Percentiles rank a stretch among this genome's conserved stretches.
Conservation (phyloP, 345 rosid species). For the Syzygium grande region DNA sequence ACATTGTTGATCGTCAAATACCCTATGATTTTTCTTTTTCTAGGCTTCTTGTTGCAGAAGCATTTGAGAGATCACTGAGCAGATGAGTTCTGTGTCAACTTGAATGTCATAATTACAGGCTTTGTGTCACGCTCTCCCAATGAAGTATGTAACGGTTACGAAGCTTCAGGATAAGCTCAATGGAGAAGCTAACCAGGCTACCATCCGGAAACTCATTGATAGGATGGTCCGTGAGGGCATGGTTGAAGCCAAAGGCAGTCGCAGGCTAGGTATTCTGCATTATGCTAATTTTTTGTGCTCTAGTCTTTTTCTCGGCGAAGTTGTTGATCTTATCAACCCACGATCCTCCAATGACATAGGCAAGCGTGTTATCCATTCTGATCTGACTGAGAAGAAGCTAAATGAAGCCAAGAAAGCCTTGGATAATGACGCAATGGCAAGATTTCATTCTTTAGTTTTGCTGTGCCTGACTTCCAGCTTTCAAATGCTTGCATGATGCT, state of each 20-base stretch:
- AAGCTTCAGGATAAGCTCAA: conserved; percentile 75
- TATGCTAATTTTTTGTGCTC: not conserved
- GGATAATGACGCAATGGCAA: conserved; percentile 51
- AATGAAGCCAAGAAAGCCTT: conserved; percentile 65
- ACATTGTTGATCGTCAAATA: not conserved
- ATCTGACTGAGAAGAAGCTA: conserved; percentile 56
- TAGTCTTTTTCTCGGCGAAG: not conserved
- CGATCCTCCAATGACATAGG: conserved; percentile 30
- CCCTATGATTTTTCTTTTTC: not conserved
- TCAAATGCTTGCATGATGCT: not conserved
- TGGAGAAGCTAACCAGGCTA: conserved; percentile 60
- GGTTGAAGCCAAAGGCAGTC: conserved; percentile 62
- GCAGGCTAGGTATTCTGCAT: conserved; percentile 56
- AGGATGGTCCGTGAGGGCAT: conserved; percentile 78
- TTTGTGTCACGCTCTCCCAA: conserved; percentile 70
- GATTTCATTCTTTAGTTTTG: not conserved
- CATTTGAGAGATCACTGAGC: not conserved
- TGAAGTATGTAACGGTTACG: conserved; percentile 58
- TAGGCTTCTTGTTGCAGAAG: not conserved
- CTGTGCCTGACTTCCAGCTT: not conserved
- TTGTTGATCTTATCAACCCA: not conserved
- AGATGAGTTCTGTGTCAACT: not conserved
- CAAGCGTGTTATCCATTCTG: conserved; percentile 76
- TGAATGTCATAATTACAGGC: conserved; percentile 36
- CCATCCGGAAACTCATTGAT: conserved; percentile 57